phyloP scores from a whole-genome alignment of 768 basidiomycete genomes.

The Tremella yokohamensis region DNA sequence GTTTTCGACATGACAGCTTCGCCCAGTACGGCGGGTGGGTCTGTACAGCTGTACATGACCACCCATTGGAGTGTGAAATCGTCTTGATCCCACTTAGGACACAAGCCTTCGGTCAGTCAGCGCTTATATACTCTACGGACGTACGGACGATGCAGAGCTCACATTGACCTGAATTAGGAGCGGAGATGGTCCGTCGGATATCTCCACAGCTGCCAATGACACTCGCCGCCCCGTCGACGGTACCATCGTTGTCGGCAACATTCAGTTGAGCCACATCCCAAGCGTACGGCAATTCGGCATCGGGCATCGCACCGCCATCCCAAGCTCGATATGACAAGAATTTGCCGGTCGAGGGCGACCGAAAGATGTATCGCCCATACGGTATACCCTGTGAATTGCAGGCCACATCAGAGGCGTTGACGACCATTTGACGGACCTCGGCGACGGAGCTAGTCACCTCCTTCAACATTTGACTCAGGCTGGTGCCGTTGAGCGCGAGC shows the following conservation, averaged over 20 bases:
- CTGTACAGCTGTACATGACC: slow-evolving; percentile 4
- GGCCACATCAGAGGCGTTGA: neutral
- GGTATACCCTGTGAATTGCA: neutral
- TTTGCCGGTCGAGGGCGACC: neutral
- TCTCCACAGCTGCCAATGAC: neutral
- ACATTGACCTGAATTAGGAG: no score
- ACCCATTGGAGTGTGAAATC: neutral
- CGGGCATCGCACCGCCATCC: neutral
- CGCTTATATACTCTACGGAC: neutral
- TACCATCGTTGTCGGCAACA: slow-evolving; percentile 1
- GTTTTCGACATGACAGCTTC: neutral
- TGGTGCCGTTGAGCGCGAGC: no score
- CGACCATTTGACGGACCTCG: neutral
- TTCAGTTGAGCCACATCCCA: neutral
- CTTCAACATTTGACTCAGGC: no score
- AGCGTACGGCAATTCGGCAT: neutral
- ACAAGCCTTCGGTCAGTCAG: neutral
- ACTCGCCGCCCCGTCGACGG: neutral
- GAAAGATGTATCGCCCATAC: neutral
- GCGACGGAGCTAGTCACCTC: neutral
- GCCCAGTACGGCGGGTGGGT: neutral
- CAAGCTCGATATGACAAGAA: slow-evolving; percentile 1
- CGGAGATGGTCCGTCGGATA: no score
- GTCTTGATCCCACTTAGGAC: neutral
- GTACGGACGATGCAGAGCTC: no score